Base-by-base conservation (phyloP, 495 filamentous ascomycete genomes). In the Lasiosphaeria ovina region DNA sequence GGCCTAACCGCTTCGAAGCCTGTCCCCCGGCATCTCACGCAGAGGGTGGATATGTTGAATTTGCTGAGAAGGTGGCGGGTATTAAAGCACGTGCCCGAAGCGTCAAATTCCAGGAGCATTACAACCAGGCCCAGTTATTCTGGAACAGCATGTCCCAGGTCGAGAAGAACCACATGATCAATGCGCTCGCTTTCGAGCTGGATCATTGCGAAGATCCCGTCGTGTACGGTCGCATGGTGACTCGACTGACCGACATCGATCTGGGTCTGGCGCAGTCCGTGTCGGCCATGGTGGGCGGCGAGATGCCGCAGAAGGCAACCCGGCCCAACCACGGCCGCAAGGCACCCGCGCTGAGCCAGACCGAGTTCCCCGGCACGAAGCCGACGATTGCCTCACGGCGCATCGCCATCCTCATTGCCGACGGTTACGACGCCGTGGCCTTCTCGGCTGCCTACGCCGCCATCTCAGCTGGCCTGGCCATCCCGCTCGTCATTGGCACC, bases 141-240 rank as follows among this genome's bases (percentile, higher is more conserved):
- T 96, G 85, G 76, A 96, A 96, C 77, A 93, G 88, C 17, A 74
- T 94, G 47, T 86, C 85, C 1, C 66, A 77, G 1, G 75, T 82
- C 42, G 93, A 96, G 72, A 87, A 92, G 70, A 61, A 71, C 11
- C 91, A 96, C 72, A 67, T 94, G 4, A 74, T 80, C 32, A 81
- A 79, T 49, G 90, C 92, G 0, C 81, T 96, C 48, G 76, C 79
- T 4, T 96, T 96, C 70, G 92, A 96, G 74, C 83, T 96, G 6
- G 89, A 92, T 66, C 92, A 96, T 73, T 96, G 92, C 72, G 91
- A 95, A 50, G 91, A 96, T 51, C 87, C 87, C 0, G 66, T 89
- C 32, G 91, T 96, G 24, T 95, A 93, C 68, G 78, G 84, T 55
- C 82, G 87, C 65, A 85, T 94, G 76, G 78, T 80, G 3, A 74